phyloP scores from a whole-genome alignment of 768 basidiomycete genomes.

The Russula ochroleuca region DNA sequence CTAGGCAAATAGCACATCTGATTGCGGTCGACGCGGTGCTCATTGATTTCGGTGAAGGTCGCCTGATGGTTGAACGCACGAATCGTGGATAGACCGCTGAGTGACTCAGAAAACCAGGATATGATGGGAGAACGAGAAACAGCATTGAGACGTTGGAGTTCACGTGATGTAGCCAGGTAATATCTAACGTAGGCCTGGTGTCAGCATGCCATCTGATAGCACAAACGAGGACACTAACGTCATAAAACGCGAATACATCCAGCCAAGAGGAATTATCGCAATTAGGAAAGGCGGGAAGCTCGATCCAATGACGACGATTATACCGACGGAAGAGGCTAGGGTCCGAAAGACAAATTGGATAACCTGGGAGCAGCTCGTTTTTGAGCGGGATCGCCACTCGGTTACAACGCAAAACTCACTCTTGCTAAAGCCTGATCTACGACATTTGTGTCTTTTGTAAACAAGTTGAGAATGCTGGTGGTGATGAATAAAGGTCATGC shows the following conservation, averaged over 20 bases:
- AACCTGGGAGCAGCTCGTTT: slow-evolving; percentile 35
- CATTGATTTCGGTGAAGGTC: slow-evolving; percentile 63
- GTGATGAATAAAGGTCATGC: neutral
- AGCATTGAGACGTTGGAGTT: slow-evolving; percentile 84
- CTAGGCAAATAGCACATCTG: slow-evolving; percentile 64
- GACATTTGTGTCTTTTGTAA: slow-evolving; percentile 83
- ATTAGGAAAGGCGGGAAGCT: slow-evolving; percentile 83
- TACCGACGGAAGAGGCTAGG: slow-evolving; percentile 51
- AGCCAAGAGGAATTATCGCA: slow-evolving; percentile 67
- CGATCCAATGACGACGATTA: slow-evolving; percentile 65
- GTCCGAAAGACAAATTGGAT: slow-evolving; percentile 71
- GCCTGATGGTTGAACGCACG: slow-evolving; percentile 71
- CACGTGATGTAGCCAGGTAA: slow-evolving; percentile 81
- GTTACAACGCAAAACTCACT: slow-evolving; percentile 32
- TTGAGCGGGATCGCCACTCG: slow-evolving; percentile 2
- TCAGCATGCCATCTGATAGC: neutral
- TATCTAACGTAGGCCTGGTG: slow-evolving; percentile 48
- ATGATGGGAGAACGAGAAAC: slow-evolving; percentile 90
- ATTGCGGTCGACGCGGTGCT: slow-evolving; percentile 77
- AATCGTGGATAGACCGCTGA: slow-evolving; percentile 76
- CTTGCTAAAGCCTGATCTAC: slow-evolving; percentile 80
- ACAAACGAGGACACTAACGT: slow-evolving; percentile 43
- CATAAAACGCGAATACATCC: slow-evolving; percentile 80
- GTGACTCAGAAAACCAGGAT: slow-evolving; percentile 78
- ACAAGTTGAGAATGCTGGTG: slow-evolving; percentile 77